These are phyloP conservation scores for Xerocomus nothofagi DNA, from an alignment of 1,284 basidiomycete genomes.

Conservation along the genomic window DNA sequence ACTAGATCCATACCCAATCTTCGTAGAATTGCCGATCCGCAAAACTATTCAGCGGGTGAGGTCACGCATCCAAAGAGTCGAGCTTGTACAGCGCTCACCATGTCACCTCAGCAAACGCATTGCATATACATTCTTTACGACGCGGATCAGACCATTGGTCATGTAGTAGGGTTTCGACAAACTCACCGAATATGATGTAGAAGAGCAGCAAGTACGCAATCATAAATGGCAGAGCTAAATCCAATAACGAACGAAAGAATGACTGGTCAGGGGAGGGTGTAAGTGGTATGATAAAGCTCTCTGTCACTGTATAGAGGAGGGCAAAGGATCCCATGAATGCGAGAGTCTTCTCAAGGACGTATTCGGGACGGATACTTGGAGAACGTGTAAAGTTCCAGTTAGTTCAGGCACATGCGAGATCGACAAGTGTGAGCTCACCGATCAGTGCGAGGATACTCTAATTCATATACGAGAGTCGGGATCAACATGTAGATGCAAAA, in stretches of 20 bases:
- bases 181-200: constrained; percentile 78
- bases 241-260: constrained; percentile 75
- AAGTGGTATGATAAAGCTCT: constrained; percentile 89
- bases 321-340: constrained; percentile 97
- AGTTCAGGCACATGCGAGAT: background rate
- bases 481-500: constrained; percentile 89
- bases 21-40: constrained; percentile 97
- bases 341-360: constrained; percentile 92
- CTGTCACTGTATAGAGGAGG: constrained; percentile 88
- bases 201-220: constrained; percentile 77
- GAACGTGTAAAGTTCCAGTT: background rate
- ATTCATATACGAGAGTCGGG: constrained; percentile 93
- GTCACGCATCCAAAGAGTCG: background rate
- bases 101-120: constrained; percentile 91
- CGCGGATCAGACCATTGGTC: background rate
- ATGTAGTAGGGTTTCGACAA: background rate
- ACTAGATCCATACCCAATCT: constrained; percentile 69
- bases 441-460: constrained; percentile 92
- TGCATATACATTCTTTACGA: constrained; percentile 85
- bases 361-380: constrained; percentile 82
- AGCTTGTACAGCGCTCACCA: constrained; percentile 47
- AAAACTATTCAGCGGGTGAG: constrained; percentile 55
- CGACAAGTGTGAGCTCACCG: constrained; percentile 45
- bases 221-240: constrained; percentile 94
- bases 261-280: constrained; percentile 73